phyloP scores from a whole-genome alignment of 2,329 filamentous ascomycete species.

The Fusarium sublunatum region DNA sequence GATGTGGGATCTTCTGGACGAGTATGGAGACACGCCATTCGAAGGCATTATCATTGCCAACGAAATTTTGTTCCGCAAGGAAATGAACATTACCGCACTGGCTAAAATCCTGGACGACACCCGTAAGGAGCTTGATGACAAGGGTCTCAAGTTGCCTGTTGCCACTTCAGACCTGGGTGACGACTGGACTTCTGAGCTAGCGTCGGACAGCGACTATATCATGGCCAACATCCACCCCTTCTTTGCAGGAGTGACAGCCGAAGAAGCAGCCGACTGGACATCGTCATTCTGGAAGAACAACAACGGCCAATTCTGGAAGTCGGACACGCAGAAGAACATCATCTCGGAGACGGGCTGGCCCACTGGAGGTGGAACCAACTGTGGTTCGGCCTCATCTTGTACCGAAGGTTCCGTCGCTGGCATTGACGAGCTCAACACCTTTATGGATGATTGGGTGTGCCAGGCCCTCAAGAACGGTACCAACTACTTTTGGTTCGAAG shows the following conservation, averaged over 20 bases:
- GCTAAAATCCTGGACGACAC: slow-evolving; percentile 74
- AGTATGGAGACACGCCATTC: slow-evolving; percentile 76
- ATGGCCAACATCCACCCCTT: slow-evolving; percentile 99
- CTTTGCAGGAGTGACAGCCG: slow-evolving; percentile 81
- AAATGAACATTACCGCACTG: slow-evolving; percentile 75
- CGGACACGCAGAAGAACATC: slow-evolving; percentile 73
- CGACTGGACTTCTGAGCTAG: slow-evolving; percentile 81
- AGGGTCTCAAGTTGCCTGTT: slow-evolving; percentile 77
- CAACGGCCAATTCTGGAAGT: slow-evolving; percentile 73
- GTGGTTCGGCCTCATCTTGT: slow-evolving; percentile 69
- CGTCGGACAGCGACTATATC: slow-evolving; percentile 80
- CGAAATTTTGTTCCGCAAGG: slow-evolving; percentile 80
- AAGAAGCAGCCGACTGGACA: slow-evolving; percentile 81
- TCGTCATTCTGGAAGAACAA: slow-evolving; percentile 81
- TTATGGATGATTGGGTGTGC: slow-evolving; percentile 89
- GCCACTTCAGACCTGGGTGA: slow-evolving; percentile 91
- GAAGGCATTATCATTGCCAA: slow-evolving; percentile 86
- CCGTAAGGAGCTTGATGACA: slow-evolving; percentile 75
- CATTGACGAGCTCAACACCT: slow-evolving; percentile 82
- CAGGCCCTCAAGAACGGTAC: slow-evolving; percentile 82
- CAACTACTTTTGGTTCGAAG: slow-evolving; percentile 97
- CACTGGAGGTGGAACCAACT: slow-evolving; percentile 81
- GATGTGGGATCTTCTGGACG: slow-evolving; percentile 85
- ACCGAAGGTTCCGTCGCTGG: slow-evolving; percentile 78
- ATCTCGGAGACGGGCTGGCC: slow-evolving; percentile 96